Conservation (phyloP, 495 filamentous ascomycete species). For the Endocarpon pusillum region DNA sequence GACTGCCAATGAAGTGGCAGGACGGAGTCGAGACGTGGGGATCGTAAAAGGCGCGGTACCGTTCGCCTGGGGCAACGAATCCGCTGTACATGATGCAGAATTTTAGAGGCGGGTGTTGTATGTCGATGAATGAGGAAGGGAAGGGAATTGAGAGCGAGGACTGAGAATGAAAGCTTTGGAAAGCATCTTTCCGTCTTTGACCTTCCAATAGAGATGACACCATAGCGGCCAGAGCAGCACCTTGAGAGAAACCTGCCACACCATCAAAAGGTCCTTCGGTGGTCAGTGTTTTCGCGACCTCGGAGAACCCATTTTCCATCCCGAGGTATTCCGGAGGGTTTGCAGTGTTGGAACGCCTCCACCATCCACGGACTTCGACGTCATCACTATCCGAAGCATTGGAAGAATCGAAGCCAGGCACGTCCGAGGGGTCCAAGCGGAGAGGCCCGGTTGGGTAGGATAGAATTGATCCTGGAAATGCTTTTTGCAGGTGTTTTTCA, state of each 20-base stretch:
- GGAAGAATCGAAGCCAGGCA: slow-evolving; percentile 43
- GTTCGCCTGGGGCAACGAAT: slow-evolving; percentile 47
- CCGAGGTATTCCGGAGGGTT: slow-evolving; percentile 39
- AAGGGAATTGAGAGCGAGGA: too few relatives aligned
- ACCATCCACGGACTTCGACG: slow-evolving; percentile 71
- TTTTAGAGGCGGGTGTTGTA: slow-evolving; percentile 43
- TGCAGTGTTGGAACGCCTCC: slow-evolving; percentile 37
- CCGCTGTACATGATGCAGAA: slow-evolving; percentile 71
- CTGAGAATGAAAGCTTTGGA: slow-evolving; percentile 19
- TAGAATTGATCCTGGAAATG: slow-evolving; percentile 41
- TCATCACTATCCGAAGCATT: slow-evolving; percentile 19
- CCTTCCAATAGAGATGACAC: slow-evolving; percentile 52
- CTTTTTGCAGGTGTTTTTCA: slow-evolving; percentile 60
- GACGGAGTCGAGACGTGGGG: slow-evolving; percentile 60
- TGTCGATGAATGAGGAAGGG: slow-evolving; percentile 33
- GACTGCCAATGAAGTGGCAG: slow-evolving; percentile 62
- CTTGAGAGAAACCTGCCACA: slow-evolving; percentile 62
- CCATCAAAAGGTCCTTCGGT: slow-evolving; percentile 51
- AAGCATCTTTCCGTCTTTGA: slow-evolving; percentile 24
- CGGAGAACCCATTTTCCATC: slow-evolving; percentile 42
- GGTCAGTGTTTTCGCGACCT: slow-evolving; percentile 39
- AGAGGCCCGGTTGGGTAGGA: slow-evolving; percentile 36
- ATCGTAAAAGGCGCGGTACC: slow-evolving; percentile 51
- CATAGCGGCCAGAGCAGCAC: slow-evolving; percentile 44
- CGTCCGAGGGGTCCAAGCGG: slow-evolving; percentile 45